phyloP scores from a whole-genome alignment of 2,329 filamentous ascomycete species.

The Aspergillus viridinutans region DNA sequence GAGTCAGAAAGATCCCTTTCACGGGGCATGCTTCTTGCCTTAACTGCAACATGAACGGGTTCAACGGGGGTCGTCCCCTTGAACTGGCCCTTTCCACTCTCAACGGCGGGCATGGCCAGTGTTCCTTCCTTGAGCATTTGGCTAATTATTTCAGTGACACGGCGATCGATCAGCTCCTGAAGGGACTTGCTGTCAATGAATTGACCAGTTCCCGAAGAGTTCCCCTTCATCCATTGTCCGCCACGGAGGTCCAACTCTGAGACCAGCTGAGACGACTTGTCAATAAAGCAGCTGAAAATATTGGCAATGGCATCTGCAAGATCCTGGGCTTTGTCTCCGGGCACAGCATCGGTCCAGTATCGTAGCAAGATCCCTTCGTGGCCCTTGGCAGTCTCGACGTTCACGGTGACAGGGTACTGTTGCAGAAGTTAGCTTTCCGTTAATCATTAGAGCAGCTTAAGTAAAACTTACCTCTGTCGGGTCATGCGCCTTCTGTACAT shows the following conservation, averaged over 20 bases:
- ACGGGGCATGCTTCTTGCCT: background rate
- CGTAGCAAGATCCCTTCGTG: constrained; percentile 35
- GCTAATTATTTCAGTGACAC: constrained; percentile 31
- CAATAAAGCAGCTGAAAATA: constrained; percentile 31
- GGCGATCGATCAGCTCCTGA: constrained; percentile 30
- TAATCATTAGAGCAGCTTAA: background rate
- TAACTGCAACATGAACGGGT: constrained; percentile 10
- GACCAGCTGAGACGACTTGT: constrained; percentile 22
- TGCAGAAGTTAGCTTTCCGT: constrained; percentile 4
- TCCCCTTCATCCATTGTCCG: background rate
- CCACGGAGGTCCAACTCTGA: constrained; percentile 16
- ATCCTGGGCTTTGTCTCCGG: constrained; percentile 29
- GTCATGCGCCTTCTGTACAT: constrained; percentile 31
- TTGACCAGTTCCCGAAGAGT: background rate
- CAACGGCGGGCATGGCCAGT: constrained; percentile 18
- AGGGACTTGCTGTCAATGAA: constrained; percentile 22
- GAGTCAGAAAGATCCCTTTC: constrained; percentile 16
- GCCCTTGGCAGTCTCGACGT: constrained; percentile 35
- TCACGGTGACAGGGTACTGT: constrained; percentile 38
- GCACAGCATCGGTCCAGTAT: constrained; percentile 39
- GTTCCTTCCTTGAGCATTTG: constrained; percentile 30
- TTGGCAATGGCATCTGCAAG: constrained; percentile 29
- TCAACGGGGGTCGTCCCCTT: background rate
- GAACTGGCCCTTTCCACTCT: constrained; percentile 1
- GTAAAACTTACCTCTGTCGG: constrained; percentile 32